A percentile compares a stretch with the other conserved stretches of the same genome.
phyloP scores from a whole-genome alignment of 208 protist genomes.

The Leishmania martiniquensis region DNA sequence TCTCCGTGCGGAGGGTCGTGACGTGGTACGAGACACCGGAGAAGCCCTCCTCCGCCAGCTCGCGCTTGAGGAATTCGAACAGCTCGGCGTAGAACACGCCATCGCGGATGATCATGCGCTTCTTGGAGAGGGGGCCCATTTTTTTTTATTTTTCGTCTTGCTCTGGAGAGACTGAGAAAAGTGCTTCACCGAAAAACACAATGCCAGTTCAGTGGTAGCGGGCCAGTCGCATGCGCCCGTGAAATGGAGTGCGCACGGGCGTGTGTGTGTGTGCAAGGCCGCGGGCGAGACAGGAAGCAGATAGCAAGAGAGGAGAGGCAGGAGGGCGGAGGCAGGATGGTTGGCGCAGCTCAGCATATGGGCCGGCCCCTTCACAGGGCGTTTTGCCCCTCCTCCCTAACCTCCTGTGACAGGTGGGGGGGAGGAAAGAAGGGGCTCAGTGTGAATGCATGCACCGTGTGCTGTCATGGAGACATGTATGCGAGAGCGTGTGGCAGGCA shows the following conservation, averaged over 20 bases:
- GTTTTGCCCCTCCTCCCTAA: too few relatives aligned
- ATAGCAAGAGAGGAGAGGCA: neutral
- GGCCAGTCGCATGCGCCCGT: neutral
- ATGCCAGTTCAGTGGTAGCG: neutral
- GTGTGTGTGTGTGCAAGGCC: neutral
- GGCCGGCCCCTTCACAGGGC: too few relatives aligned
- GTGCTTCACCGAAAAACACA: slow-evolving; percentile 37
- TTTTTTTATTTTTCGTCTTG: too few relatives aligned
- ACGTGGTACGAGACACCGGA: slow-evolving; percentile 97
- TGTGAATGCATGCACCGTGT: too few relatives aligned
- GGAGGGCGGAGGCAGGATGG: neutral
- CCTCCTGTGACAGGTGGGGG: too few relatives aligned
- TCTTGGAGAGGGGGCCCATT: slow-evolving; percentile 90
- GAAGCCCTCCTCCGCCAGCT: slow-evolving; percentile 97
- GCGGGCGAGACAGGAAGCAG: neutral
- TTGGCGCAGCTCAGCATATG: neutral
- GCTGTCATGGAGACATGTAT: too few relatives aligned
- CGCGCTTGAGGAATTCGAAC: slow-evolving; percentile 99
- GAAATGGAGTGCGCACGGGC: neutral
- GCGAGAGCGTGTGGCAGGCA: too few relatives aligned
- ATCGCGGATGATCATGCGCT: slow-evolving; percentile 98
- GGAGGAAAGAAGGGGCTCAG: too few relatives aligned
- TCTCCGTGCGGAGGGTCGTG: slow-evolving; percentile 97
- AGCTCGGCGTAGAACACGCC: slow-evolving; percentile 99
- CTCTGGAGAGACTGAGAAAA: neutral